A percentile compares a stretch with the other conserved stretches of the same genome.
phyloP scores from a whole-genome alignment of 805 yeast genomes.

The Metschnikowia bowlesiae region DNA sequence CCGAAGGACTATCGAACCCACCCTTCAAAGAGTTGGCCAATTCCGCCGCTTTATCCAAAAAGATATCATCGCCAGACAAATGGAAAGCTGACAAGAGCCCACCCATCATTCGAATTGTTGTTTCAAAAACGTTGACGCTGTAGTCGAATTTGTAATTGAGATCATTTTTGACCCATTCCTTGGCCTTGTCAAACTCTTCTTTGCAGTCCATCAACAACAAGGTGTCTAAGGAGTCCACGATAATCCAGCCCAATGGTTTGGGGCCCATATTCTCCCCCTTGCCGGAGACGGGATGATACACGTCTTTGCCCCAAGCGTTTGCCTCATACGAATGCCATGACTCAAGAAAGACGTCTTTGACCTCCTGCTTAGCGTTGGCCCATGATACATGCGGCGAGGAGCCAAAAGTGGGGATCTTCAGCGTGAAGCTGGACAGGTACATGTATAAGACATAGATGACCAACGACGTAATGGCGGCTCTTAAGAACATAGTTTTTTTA shows the following conservation, averaged over 20 bases:
- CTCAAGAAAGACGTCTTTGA: conserved; percentile 62
- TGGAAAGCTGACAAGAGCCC: conserved; percentile 84
- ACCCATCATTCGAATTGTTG: conserved; percentile 93
- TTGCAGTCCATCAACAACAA: conserved; percentile 68
- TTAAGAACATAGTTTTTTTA: conserved; percentile 12
- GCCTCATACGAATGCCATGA: conserved; percentile 74
- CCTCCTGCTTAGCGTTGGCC: conserved; percentile 50
- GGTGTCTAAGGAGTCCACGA: conserved; percentile 84
- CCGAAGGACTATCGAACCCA: conserved; percentile 61
- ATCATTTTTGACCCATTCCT: conserved; percentile 69
- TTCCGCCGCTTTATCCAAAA: conserved; percentile 72
- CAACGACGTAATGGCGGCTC: conserved; percentile 12
- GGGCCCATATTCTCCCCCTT: conserved; percentile 72
- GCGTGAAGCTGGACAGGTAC: background rate
- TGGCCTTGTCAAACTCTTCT: conserved; percentile 60
- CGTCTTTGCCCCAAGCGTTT: conserved; percentile 83
- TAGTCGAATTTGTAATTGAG: conserved; percentile 68
- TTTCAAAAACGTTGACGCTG: conserved; percentile 80
- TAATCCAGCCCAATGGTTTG: conserved; percentile 86
- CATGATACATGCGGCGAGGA: conserved; percentile 25
- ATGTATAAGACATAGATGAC: conserved; percentile 13
- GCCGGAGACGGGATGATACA: conserved; percentile 64
- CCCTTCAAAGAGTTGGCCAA: conserved; percentile 70
- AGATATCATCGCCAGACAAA: conserved; percentile 62
- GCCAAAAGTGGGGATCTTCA: background rate